Evolutionary conservation across 1,284 basidiomycete species (phyloP), one percentile per base, ranked within the genome.

Genomic region (Cryptococcus sp.): DNA sequence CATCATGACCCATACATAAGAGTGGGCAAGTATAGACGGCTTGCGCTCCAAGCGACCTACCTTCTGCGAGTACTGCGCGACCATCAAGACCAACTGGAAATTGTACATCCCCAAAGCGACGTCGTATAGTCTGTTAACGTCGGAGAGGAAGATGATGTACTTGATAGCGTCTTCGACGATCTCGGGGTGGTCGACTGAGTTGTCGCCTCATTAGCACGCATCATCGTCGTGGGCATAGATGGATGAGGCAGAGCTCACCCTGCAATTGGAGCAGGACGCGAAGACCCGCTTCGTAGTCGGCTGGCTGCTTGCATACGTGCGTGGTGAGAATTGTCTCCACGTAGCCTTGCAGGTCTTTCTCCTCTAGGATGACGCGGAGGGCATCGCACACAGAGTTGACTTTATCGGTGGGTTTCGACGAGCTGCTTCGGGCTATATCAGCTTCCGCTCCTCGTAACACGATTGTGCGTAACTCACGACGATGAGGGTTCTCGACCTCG

Each of bases 51-150:
- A 20, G 15, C 1, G 6, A 62, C 76, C 25, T 45, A 91, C 93
- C 84, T 94, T 95, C 76, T 97, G 93, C 39, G 94, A 91, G 71
- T 98, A 90, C 75, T 99, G 96, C 1, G 96, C 95, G 40, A 99
- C 86, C 87, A 99, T 88, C 38, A 99, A 82, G 2, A 97, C 94
- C 2, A 99, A 82, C 22, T 90, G 87, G 79, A 99, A 97, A 78
- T 99, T 93, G 78, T 99, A 99, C 93, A 98, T 98, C 23, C 96
- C 95, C 23, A 99, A 84, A 1, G 96, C 96, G 5, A 90, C 90
- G 73, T 98, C 88, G 80, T 94, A 99, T 3, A 99, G 84, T 62
- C 84, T 85, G 69, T 99, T 88, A 0, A 93, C 92, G 71, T 98
- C 93, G 17, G 93, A 92, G 35, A 99, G 84, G 83, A 98, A 99